Percentiles rank a stretch among this genome's conserved stretches.
Evolutionary conservation across 768 basidiomycete species (phyloP).

Genomic region (Amyloporia xantha): DNA sequence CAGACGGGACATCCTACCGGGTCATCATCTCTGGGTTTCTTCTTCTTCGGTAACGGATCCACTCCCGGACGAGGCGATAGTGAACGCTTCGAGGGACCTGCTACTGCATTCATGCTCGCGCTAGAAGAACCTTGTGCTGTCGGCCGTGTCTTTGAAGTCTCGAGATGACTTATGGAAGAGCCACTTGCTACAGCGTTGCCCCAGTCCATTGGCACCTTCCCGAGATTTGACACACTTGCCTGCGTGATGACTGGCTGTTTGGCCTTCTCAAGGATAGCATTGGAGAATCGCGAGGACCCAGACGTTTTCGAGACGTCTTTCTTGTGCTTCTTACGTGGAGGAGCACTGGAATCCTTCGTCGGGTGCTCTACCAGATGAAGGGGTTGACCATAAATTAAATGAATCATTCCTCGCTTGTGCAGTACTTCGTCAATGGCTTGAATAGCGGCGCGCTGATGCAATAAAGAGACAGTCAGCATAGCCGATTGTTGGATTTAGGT

Average conservation of each 20-base stretch:
- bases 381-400: slow-evolving; percentile 59
- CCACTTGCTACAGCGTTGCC: not conserved
- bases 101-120: slow-evolving; percentile 3
- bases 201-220: not conserved
- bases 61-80: slow-evolving; percentile 13
- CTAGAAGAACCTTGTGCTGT: not conserved
- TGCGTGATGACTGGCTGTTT: not conserved
- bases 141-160: not conserved
- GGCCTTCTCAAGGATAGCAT: not conserved
- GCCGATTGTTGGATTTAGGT: not conserved
- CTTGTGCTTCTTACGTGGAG: slow-evolving; percentile 16
- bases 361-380: slow-evolving; percentile 43
- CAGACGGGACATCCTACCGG: slow-evolving; percentile 44
- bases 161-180: not conserved
- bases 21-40: slow-evolving; percentile 31
- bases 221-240: too few relatives aligned
- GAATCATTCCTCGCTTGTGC: slow-evolving; percentile 44
- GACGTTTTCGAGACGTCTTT: not conserved
- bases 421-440: slow-evolving; percentile 63
- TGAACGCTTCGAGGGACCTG: slow-evolving; percentile 26
- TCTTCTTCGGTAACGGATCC: slow-evolving; percentile 24
- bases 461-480: slow-evolving; percentile 1
- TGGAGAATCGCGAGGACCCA: not conserved
- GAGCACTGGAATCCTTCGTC: slow-evolving; percentile 8
- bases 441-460: slow-evolving; percentile 53